Evolutionary conservation across 1,139 yeast genomes (phyloP).

Genomic region (Suhomyces choctaworum): DNA sequence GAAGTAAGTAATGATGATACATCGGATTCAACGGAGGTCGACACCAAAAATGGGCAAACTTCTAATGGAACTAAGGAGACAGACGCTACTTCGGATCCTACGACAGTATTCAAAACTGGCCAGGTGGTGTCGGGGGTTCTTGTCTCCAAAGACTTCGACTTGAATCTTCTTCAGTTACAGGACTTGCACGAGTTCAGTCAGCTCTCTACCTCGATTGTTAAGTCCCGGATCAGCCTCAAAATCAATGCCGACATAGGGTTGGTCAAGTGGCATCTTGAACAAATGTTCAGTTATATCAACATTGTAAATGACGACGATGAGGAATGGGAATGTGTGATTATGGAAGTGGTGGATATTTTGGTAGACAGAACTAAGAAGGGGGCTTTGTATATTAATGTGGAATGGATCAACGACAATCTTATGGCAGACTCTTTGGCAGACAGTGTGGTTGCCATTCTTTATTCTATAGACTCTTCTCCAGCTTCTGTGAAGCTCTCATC

Average conservation of each 20-base stretch:
- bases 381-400: slow-evolving; percentile 56
- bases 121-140: slow-evolving; percentile 78
- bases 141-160: slow-evolving; percentile 87
- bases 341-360: slow-evolving; percentile 46
- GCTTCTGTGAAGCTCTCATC: slow-evolving; percentile 89
- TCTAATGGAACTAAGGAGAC: slow-evolving; percentile 9
- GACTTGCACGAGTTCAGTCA: slow-evolving; percentile 91
- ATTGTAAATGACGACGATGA: slow-evolving; percentile 62
- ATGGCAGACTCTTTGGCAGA: slow-evolving; percentile 95
- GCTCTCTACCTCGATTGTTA: slow-evolving; percentile 79
- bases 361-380: slow-evolving; percentile 47
- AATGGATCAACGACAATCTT: slow-evolving; percentile 84
- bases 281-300: slow-evolving; percentile 89
- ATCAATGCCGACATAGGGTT: slow-evolving; percentile 82
- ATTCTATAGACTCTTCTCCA: slow-evolving; percentile 92
- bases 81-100: slow-evolving; percentile 4
- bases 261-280: slow-evolving; percentile 85
- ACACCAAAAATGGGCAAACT: slow-evolving; percentile 3
- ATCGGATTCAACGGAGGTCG: slow-evolving; percentile 1
- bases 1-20: slow-evolving; percentile 12
- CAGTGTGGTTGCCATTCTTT: slow-evolving; percentile 82
- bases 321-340: slow-evolving; percentile 51
- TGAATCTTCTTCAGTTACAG: slow-evolving; percentile 75
- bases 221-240: slow-evolving; percentile 74
- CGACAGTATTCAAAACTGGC: slow-evolving; percentile 27